These are phyloP conservation scores for Geopyxis carbonaria DNA, from an alignment of 495 filamentous ascomycete genomes.

Conservation along the genomic window DNA sequence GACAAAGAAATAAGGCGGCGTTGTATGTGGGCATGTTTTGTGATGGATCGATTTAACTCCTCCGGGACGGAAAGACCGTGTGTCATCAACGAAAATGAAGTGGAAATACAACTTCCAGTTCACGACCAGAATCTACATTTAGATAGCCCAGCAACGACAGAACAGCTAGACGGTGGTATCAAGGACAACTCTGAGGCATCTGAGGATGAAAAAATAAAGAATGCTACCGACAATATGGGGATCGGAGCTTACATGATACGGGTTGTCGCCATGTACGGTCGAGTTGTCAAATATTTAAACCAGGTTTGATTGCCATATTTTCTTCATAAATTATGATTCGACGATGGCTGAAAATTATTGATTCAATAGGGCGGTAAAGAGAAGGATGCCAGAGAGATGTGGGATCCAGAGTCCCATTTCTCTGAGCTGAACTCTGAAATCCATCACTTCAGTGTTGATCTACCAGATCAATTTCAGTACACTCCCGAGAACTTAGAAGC, in stretches of 20 bases:
- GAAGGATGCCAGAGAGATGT: constrained; percentile 55
- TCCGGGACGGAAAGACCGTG: constrained; percentile 86
- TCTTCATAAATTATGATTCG: constrained; percentile 3
- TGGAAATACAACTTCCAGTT: constrained; percentile 80
- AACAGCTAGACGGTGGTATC: constrained; percentile 60
- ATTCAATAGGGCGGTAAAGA: constrained; percentile 59
- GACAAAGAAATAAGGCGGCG: constrained; percentile 83
- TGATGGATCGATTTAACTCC: constrained; percentile 96
- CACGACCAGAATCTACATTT: constrained; percentile 80
- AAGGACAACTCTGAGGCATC: constrained; percentile 30
- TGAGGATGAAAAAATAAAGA: constrained; percentile 36
- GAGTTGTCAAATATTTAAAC: constrained; percentile 76
- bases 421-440: constrained; percentile 50
- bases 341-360: neutral
- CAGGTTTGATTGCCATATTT: constrained; percentile 28
- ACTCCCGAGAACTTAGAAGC: constrained; percentile 66
- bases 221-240: constrained; percentile 76
- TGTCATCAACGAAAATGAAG: constrained; percentile 74
- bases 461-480: constrained; percentile 56
- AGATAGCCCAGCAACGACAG: constrained; percentile 77
- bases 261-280: constrained; percentile 73
- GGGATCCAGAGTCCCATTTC: constrained; percentile 66
- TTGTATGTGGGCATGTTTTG: constrained; percentile 94
- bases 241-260: constrained; percentile 84
- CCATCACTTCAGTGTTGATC: constrained; percentile 46